Conservation (phyloP, 352 stramenopile species). For the Pilasporangium apinafurcum region DNA sequence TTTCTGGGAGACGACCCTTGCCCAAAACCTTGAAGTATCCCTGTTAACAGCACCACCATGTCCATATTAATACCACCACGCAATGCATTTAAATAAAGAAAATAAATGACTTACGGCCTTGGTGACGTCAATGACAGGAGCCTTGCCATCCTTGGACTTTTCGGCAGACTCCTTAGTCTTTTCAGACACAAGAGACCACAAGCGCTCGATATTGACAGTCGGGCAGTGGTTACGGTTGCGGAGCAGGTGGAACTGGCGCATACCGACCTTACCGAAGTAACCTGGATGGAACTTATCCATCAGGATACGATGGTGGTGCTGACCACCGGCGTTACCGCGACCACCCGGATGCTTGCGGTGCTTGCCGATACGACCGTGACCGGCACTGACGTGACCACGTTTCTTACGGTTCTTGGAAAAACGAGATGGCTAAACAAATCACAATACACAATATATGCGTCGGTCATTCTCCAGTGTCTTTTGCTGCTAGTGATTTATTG, state of each 20-base stretch:
- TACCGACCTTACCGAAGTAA: conserved; percentile 99
- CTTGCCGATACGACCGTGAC: conserved; percentile 99
- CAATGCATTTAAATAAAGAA: too few species aligned
- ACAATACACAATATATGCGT: not conserved
- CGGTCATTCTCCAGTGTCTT: not conserved
- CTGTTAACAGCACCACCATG: too few species aligned
- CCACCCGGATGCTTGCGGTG: conserved; percentile 99
- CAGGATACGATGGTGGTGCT: conserved; percentile 99
- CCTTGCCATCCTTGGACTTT: conserved; percentile 93
- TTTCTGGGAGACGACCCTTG: conserved; percentile 95
- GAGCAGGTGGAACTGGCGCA: conserved; percentile 99
- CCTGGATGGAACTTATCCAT: conserved; percentile 99
- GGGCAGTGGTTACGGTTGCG: conserved; percentile 96
- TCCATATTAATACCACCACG: too few species aligned
- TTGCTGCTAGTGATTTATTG: not conserved
- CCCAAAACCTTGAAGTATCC: conserved; percentile 99
- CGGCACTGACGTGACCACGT: conserved; percentile 98
- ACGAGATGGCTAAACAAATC: conserved; percentile 53
- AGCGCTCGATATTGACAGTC: conserved; percentile 98
- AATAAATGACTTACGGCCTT: conserved; percentile 50
- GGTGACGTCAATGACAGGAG: conserved; percentile 98
- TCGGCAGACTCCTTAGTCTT: conserved; percentile 97
- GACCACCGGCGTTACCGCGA: conserved; percentile 99
- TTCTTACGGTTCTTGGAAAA: conserved; percentile 99
- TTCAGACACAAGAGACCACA: conserved; percentile 98